These are phyloP conservation scores for Naganishia albida DNA, from an alignment of 1,284 basidiomycete genomes.

Conservation along the genomic window DNA sequence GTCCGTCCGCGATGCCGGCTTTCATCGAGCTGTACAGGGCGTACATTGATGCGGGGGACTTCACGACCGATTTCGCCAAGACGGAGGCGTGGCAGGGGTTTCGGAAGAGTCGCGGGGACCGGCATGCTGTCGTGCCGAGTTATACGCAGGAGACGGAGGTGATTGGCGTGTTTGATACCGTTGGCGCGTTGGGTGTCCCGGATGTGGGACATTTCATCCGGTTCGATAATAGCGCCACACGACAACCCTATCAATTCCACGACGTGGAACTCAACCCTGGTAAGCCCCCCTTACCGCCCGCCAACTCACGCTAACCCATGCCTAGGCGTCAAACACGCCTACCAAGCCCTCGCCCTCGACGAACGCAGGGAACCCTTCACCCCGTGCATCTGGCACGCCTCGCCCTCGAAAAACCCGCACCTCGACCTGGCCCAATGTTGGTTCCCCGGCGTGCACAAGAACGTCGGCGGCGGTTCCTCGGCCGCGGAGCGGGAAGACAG, in stretches of 20 bases:
- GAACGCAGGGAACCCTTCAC: slow-evolving; percentile 41
- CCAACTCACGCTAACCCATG: slow-evolving; percentile 25
- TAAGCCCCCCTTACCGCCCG: slow-evolving; percentile 9
- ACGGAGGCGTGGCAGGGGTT: slow-evolving; percentile 14
- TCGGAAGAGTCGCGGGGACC: background rate
- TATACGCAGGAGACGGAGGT: slow-evolving; percentile 14
- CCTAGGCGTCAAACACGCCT: slow-evolving; percentile 42
- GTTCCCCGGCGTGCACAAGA: slow-evolving; percentile 30
- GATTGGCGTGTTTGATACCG: slow-evolving; percentile 30
- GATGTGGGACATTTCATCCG: slow-evolving; percentile 22
- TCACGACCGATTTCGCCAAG: slow-evolving; percentile 9
- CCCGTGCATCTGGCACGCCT: slow-evolving; percentile 25
- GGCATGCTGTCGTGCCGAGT: slow-evolving; percentile 12
- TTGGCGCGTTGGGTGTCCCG: slow-evolving; percentile 24
- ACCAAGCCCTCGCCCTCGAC: slow-evolving; percentile 49
- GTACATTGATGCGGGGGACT: slow-evolving; percentile 15
- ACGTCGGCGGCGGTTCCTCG: slow-evolving; percentile 21
- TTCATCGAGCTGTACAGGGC: slow-evolving; percentile 20
- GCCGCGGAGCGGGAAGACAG: background rate
- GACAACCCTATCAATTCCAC: slow-evolving; percentile 25
- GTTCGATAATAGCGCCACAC: slow-evolving; percentile 10
- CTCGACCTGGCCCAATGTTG: slow-evolving; percentile 25
- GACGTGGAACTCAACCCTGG: slow-evolving; percentile 29
- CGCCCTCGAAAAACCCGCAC: slow-evolving; percentile 5
- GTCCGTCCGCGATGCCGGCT: slow-evolving; percentile 9